Evolutionary conservation across 2,329 filamentous ascomycete species (phyloP), one percentile per base, ranked within the genome.

Genomic region (Fusarium neocosmosporiellum): DNA sequence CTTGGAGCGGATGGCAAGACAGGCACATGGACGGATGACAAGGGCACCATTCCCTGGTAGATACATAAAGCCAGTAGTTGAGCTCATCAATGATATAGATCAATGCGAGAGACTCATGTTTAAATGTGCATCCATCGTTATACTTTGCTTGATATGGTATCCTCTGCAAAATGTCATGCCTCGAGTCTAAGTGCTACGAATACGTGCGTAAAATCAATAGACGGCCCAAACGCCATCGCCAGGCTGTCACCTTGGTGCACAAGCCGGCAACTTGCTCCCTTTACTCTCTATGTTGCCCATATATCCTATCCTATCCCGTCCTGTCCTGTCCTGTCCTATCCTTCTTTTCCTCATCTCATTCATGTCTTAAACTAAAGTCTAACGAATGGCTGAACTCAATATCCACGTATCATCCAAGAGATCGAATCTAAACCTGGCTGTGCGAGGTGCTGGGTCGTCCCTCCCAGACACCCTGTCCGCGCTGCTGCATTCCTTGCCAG

Each of bases 381-480:
- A 60, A 64, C n/a, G 37, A 54, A 43, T 34, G 33, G 55, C 34
- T 14, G 31, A 62, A 62, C 50, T 64, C 43, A 57, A 43, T 29
- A 24, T 43, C 36, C 60, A 16, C 6, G 22, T 18, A 37, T 48
- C 24, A 20, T 60, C 18, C 20, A 55, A n/a, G 27, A 59, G 18
- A 33, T 43, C 29, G 37, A 22, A 10, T 53, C 65, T 57, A 78
- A 29, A 69, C 71, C 59, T 78, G 76, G 54, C 76, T 78, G 39
- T 78, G 73, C 29, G 76, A 78, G 16, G 76, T 78, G 31, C 64
- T 59, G 5, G 76, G 76, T 3, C 76, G 75, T n/a, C 71, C 74
- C 37, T 67, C 75, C 70, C 63, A 75, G 50, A 67, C 57, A 3
- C 73, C 74, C 50, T 73, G 68, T 14, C 77, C 73, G 5, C 64